A percentile compares a stretch with the other conserved stretches of the same genome.
These are phyloP conservation scores for Thinopyrum elongatum DNA, from an alignment of 176 grass and related monocot species.

Conservation along the genomic window DNA sequence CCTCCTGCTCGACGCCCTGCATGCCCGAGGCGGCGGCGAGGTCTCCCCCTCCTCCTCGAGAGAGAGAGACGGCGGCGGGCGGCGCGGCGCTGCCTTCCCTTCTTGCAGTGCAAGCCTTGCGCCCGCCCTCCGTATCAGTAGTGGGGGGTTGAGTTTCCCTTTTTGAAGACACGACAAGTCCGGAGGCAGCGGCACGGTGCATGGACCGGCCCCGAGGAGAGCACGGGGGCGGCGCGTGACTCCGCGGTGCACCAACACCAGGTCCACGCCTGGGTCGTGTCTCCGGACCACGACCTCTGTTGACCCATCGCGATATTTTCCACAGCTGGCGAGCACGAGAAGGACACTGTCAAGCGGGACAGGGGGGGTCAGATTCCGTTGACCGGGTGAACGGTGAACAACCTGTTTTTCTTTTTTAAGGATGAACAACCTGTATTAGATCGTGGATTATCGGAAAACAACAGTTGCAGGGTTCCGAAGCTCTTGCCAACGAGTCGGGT, in stretches of 20 bases:
- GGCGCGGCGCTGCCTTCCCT: not conserved
- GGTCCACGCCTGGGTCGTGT: not conserved
- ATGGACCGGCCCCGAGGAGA: not conserved
- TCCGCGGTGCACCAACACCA: not conserved
- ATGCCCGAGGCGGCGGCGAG: slow-evolving; percentile 6
- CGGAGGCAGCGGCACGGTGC: not conserved
- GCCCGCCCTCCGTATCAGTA: slow-evolving; percentile 13
- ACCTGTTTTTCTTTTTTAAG: no score
- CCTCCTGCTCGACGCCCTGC: slow-evolving; percentile 3
- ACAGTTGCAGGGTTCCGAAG: no score
- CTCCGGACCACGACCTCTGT: not conserved
- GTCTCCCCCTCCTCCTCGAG: not conserved
- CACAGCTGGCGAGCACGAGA: no score
- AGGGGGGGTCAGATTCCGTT: no score
- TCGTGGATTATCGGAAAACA: no score
- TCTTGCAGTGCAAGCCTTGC: slow-evolving; percentile 36
- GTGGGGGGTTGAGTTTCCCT: not conserved
- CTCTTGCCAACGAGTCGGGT: no score
- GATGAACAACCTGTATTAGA: no score
- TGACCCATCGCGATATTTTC: not conserved
- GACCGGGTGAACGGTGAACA: no score
- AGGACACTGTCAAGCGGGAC: no score
- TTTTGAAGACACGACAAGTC: slow-evolving; percentile 30
- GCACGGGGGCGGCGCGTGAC: not conserved
- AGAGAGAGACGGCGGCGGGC: not conserved